Conservation (phyloP, 2,329 filamentous ascomycete species). For the Albifimbria verrucaria region DNA sequence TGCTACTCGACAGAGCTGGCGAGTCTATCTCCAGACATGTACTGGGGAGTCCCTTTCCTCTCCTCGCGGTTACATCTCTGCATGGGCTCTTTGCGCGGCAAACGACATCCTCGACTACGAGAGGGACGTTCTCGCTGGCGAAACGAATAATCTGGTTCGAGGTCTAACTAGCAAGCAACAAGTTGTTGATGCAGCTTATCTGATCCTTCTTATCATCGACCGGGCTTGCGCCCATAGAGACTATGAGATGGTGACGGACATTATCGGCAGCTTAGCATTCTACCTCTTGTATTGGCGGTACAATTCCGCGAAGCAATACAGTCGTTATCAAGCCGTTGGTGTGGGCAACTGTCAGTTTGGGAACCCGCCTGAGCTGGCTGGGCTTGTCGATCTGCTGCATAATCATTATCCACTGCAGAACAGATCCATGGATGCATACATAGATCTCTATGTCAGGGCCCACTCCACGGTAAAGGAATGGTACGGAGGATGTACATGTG, state of each 20-base stretch:
- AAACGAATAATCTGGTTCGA: background rate
- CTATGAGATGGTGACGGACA: background rate
- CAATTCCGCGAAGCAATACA: background rate
- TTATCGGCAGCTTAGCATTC: background rate
- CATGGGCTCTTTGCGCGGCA: background rate
- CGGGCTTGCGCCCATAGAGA: background rate
- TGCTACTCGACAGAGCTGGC: background rate
- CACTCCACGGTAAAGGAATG: background rate
- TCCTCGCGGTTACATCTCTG: background rate
- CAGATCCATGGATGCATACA: background rate
- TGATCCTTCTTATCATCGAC: background rate
- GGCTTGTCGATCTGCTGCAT: background rate
- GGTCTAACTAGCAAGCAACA: background rate
- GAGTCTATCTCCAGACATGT: background rate
- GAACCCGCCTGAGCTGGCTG: background rate
- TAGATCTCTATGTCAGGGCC: background rate
- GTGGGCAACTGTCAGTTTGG: background rate
- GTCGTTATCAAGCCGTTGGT: background rate
- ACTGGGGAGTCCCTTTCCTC: background rate
- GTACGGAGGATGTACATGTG: background rate
- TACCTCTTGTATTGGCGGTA: background rate
- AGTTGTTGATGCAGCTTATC: background rate
- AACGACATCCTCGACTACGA: background rate
- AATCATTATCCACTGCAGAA: background rate
- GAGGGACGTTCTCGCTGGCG: background rate